phyloP scores from a whole-genome alignment of 2,329 filamentous ascomycete genomes.

The Talaromyces sp. region DNA sequence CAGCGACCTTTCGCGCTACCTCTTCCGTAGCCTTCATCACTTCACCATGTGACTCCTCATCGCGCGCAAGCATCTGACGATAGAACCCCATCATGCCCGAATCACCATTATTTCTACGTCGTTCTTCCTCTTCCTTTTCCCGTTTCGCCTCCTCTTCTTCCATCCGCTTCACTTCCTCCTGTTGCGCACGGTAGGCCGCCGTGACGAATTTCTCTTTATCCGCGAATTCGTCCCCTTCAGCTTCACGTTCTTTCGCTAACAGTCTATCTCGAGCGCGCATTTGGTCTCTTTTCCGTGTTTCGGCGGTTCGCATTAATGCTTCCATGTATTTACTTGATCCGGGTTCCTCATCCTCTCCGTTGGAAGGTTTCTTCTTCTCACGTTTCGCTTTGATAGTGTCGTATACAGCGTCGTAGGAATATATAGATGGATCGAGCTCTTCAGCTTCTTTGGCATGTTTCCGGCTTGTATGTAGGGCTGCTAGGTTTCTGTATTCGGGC shows the following conservation, averaged over 20 bases:
- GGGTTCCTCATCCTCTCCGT: slow-evolving; percentile 20
- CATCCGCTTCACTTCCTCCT: slow-evolving; percentile 53
- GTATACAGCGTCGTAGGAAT: slow-evolving; percentile 48
- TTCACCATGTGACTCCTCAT: slow-evolving; percentile 54
- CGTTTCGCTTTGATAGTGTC: slow-evolving; percentile 43
- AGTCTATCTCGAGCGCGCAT: slow-evolving; percentile 57
- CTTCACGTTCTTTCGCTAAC: slow-evolving; percentile 56
- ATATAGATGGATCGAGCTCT: slow-evolving; percentile 43
- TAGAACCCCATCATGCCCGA: slow-evolving; percentile 58
- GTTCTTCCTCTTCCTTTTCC: slow-evolving; percentile 51
- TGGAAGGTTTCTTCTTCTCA: slow-evolving; percentile 22
- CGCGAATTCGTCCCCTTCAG: slow-evolving; percentile 61
- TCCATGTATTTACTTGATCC: slow-evolving; percentile 56
- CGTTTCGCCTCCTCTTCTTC: slow-evolving; percentile 55
- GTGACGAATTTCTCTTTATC: slow-evolving; percentile 66
- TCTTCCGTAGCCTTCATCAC: slow-evolving; percentile 52
- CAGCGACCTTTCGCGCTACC: slow-evolving; percentile 30
- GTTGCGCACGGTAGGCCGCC: slow-evolving; percentile 59
- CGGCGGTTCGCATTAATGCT: slow-evolving; percentile 54
- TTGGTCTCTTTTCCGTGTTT: slow-evolving; percentile 59
- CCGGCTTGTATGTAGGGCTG: slow-evolving; percentile 41
- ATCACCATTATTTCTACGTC: slow-evolving; percentile 42
- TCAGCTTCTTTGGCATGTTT: slow-evolving; percentile 42
- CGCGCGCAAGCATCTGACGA: slow-evolving; percentile 54
- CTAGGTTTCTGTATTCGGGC: slow-evolving; percentile 40